Percentiles rank a stretch among this genome's conserved stretches.
These are phyloP conservation scores for Leishmania tropica DNA, from an alignment of 208 protist genomes.

Conservation along the genomic window DNA sequence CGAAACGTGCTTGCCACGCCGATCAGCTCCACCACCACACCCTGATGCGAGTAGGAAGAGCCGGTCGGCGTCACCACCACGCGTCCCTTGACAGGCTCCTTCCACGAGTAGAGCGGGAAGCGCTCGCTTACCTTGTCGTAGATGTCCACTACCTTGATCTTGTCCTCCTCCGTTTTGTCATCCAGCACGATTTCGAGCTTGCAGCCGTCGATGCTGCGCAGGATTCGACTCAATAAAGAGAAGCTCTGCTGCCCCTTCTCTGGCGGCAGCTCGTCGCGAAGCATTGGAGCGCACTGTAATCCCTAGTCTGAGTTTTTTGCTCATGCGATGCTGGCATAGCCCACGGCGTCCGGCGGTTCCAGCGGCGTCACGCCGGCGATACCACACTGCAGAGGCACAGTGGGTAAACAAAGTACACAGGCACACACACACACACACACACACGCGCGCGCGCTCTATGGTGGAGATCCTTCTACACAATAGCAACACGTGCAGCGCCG, in stretches of 20 bases:
- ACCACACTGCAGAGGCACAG: background rate
- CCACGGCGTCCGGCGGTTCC: background rate
- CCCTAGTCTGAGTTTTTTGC: background rate
- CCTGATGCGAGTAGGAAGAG: constrained; percentile 62
- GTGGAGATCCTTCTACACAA: background rate
- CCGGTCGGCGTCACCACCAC: constrained; percentile 64
- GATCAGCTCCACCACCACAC: constrained; percentile 74
- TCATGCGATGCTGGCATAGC: too few relatives aligned
- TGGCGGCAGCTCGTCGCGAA: constrained; percentile 44
- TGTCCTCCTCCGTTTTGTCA: constrained; percentile 24
- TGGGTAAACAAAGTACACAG: too few relatives aligned
- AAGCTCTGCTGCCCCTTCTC: constrained; percentile 61
- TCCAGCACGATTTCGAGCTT: constrained; percentile 63
- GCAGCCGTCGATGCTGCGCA: constrained; percentile 81
- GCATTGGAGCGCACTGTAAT: constrained; percentile 33
- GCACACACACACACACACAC: too few relatives aligned
- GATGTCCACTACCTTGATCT: constrained; percentile 24
- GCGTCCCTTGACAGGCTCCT: constrained; percentile 58
- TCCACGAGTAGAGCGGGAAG: constrained; percentile 56
- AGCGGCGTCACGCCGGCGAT: background rate
- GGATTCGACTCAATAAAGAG: constrained; percentile 66
- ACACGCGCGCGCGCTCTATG: too few relatives aligned
- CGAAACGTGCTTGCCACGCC: constrained; percentile 47
- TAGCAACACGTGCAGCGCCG: background rate
- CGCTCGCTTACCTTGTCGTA: constrained; percentile 51